Conservation (phyloP, 495 filamentous ascomycete species). For the Cercophora scortea region DNA sequence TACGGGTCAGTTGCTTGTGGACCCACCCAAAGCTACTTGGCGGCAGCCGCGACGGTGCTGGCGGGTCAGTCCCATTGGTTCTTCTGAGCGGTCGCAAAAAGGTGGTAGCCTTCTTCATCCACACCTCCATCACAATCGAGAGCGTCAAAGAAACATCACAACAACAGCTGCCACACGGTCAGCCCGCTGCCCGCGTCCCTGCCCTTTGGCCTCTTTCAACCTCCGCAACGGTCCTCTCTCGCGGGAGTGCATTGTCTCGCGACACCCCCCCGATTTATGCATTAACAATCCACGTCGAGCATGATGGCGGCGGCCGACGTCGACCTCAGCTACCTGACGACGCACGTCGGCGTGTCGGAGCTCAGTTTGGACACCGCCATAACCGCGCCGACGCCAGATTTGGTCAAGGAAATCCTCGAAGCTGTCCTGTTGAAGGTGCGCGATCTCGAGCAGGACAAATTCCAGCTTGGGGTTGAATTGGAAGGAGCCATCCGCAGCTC, state of each 20-base stretch:
- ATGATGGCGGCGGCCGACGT: conserved; percentile 70
- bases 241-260: not conserved
- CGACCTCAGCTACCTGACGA: conserved; percentile 67
- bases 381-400: conserved; percentile 67
- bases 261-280: conserved; percentile 3
- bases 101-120: too few relatives aligned
- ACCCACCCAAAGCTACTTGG: too few relatives aligned
- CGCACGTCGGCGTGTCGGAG: conserved; percentile 66
- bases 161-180: not conserved
- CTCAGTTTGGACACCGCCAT: conserved; percentile 54
- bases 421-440: conserved; percentile 65
- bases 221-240: not conserved
- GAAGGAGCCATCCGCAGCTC: conserved; percentile 76
- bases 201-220: not conserved
- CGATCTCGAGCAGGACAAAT: conserved; percentile 79
- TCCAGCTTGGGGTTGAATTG: conserved; percentile 82
- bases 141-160: not conserved
- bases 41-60: too few relatives aligned
- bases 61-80: too few relatives aligned
- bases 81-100: too few relatives aligned
- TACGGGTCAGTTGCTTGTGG: too few relatives aligned
- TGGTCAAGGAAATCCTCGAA: conserved; percentile 61
- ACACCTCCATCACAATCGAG: too few relatives aligned
- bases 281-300: conserved; percentile 12
- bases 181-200: not conserved